Conservation (phyloP, 2,329 filamentous ascomycete species). For the Aureobasidium sp. region DNA sequence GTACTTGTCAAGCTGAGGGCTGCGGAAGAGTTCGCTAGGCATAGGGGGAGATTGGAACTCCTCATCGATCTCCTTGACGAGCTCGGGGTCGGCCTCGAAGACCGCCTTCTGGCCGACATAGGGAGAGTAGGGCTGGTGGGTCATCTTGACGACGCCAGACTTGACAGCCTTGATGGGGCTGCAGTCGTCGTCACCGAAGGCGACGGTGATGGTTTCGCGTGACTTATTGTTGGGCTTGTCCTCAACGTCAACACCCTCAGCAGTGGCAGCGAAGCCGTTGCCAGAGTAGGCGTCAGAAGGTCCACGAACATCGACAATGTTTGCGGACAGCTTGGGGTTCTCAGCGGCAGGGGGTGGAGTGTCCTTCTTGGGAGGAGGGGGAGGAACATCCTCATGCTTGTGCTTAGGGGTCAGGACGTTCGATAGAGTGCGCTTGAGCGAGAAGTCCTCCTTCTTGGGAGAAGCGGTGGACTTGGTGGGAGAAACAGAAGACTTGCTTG, state of each 20-base stretch:
- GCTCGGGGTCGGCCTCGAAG: not conserved
- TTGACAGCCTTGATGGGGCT: not conserved
- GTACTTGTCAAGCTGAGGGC: not conserved
- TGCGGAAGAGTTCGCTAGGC: not conserved
- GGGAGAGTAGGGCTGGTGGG: not conserved
- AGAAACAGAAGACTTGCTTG: not conserved
- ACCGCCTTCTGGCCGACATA: not conserved
- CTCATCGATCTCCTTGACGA: not conserved
- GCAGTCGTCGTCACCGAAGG: not conserved
- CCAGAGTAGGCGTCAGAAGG: not conserved
- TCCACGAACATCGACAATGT: not conserved
- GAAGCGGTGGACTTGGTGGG: not conserved
- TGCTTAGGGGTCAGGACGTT: not conserved
- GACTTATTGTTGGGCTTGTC: not conserved
- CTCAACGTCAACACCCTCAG: not conserved
- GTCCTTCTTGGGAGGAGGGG: slow-evolving; percentile 1
- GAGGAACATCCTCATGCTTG: not conserved
- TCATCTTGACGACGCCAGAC: not conserved
- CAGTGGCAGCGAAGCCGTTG: not conserved
- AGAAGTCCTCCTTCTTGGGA: not conserved
- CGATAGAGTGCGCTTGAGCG: not conserved
- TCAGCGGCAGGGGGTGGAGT: not conserved
- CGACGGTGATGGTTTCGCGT: not conserved
- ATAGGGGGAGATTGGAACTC: not conserved
- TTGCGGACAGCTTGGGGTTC: not conserved